phyloP scores from a whole-genome alignment of 163 green algal species.

The Prototheca cutis region DNA sequence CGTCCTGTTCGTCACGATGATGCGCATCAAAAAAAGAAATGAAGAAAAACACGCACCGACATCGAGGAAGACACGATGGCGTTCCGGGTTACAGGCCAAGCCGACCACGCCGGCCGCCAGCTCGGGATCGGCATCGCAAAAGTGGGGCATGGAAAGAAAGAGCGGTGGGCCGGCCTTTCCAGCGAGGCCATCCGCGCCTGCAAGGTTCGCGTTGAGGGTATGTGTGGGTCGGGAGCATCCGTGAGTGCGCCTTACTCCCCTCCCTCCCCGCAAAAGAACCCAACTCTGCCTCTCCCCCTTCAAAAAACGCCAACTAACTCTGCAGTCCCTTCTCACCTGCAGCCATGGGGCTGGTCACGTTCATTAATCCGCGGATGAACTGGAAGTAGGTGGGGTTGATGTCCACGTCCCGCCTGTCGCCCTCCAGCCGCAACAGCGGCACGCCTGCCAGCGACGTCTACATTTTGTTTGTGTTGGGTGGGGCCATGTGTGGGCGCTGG shows the following conservation, averaged over 20 bases:
- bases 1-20: not conserved
- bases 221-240: not conserved
- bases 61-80: constrained; percentile 37
- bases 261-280: not conserved
- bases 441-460: constrained; percentile 13
- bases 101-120: constrained; percentile 30
- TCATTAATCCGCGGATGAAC: constrained; percentile 32
- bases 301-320: not conserved
- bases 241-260: not conserved
- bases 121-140: constrained; percentile 27
- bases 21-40: not conserved
- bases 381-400: constrained; percentile 30
- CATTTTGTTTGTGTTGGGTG: not conserved
- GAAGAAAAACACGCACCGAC: constrained; percentile 21
- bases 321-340: not conserved
- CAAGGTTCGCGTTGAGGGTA: not conserved
- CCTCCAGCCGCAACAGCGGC: constrained; percentile 17
- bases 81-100: constrained; percentile 19
- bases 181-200: constrained; percentile 4
- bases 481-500: not conserved
- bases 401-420: constrained; percentile 11
- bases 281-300: not conserved
- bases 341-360: constrained; percentile 25
- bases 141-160: constrained; percentile 27
- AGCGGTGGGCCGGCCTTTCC: constrained; percentile 19